A percentile compares a stretch with the other conserved stretches of the same genome.
phyloP scores from a whole-genome alignment of 257 asterid species.

The Plectranthus barbatus region DNA sequence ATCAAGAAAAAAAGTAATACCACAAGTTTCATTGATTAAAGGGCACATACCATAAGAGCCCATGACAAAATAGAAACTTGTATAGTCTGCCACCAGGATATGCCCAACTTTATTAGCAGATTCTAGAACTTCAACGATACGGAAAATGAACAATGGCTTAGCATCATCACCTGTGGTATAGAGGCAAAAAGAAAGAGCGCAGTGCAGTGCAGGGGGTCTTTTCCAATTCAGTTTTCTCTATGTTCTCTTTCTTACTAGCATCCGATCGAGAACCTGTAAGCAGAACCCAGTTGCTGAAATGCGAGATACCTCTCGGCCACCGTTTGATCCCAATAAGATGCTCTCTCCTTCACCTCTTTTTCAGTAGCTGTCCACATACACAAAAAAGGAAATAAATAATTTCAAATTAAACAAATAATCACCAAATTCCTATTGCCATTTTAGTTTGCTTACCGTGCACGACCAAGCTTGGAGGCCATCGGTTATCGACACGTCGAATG shows the following conservation, averaged over 20 bases:
- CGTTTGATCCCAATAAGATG: slow-evolving; percentile 85
- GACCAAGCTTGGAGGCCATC: slow-evolving; percentile 73
- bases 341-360: slow-evolving; percentile 81
- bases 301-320: slow-evolving; percentile 78
- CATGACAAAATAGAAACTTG: slow-evolving; percentile 73
- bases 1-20: too few relatives aligned
- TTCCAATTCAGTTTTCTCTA: too few relatives aligned
- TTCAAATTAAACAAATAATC: neutral
- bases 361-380: slow-evolving; percentile 44
- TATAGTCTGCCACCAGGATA: slow-evolving; percentile 59
- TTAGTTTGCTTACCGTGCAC: slow-evolving; percentile 44
- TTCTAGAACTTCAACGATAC: slow-evolving; percentile 66
- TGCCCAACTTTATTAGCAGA: slow-evolving; percentile 72
- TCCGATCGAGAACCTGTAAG: slow-evolving; percentile 73
- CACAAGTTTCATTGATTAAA: too few relatives aligned
- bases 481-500: slow-evolving; percentile 65
- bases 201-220: too few relatives aligned
- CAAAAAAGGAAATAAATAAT: neutral
- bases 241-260: too few relatives aligned
- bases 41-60: too few relatives aligned
- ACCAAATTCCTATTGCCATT: neutral
- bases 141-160: slow-evolving; percentile 40
- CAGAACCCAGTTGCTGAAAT: slow-evolving; percentile 79
- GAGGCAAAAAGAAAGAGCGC: too few relatives aligned
- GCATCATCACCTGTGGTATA: slow-evolving; percentile 49